Evolutionary conservation across 2,329 filamentous ascomycete species (phyloP).

Genomic region (Exophiala sp.): DNA sequence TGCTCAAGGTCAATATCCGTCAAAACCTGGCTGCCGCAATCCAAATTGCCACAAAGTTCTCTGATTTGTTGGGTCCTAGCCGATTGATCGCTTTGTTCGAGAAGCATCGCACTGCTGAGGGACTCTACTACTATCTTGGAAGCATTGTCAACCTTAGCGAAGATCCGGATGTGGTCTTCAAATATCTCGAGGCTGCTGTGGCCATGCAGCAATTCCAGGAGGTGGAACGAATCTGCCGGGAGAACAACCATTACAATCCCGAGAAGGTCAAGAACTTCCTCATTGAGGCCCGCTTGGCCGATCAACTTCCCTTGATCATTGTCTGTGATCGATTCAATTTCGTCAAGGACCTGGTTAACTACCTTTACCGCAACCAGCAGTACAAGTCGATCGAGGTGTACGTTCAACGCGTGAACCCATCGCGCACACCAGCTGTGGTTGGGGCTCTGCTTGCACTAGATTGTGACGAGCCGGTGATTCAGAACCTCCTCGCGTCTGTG

Average conservation of each 20-base stretch:
- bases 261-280: constrained; percentile 99
- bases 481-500: constrained; percentile 78
- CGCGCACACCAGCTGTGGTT: constrained; percentile 83
- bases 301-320: constrained; percentile 94
- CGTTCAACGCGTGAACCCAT: constrained; percentile 91
- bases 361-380: constrained; percentile 97
- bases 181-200: constrained; percentile 97
- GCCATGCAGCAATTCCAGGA: constrained; percentile 90
- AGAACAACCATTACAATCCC: constrained; percentile 81
- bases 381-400: constrained; percentile 99
- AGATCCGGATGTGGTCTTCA: constrained; percentile 94
- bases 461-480: constrained; percentile 94
- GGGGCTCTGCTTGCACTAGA: constrained; percentile 93
- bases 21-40: constrained; percentile 94
- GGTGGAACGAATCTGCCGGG: constrained; percentile 93
- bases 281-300: constrained; percentile 86
- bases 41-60: constrained; percentile 95
- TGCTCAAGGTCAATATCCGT: constrained; percentile 94
- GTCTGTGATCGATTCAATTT: constrained; percentile 99
- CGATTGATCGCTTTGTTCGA: constrained; percentile 89
- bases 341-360: constrained; percentile 91
- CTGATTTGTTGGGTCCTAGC: constrained; percentile 82
- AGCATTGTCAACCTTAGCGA: constrained; percentile 97
- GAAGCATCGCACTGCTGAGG: constrained; percentile 95
- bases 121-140: constrained; percentile 95